Conservation (phyloP, 2,329 filamentous ascomycete species). For the Aschersonia sp. region DNA sequence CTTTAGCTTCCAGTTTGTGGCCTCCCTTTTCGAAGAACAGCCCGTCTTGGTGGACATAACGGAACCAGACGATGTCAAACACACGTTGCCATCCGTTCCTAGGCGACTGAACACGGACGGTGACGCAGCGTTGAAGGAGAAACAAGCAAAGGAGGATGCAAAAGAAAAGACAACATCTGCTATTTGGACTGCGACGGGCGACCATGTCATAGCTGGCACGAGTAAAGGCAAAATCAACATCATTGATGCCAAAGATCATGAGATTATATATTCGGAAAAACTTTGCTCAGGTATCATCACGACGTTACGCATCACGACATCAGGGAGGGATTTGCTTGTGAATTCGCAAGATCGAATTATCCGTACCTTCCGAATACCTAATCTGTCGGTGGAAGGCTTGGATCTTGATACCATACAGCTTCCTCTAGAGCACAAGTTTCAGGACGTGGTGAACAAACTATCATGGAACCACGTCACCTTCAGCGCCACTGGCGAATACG, state of each 20-base stretch:
- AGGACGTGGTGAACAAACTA: constrained; percentile 88
- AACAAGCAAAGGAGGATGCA: constrained; percentile 79
- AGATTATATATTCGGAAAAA: constrained; percentile 80
- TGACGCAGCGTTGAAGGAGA: constrained; percentile 60
- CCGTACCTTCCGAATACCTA: constrained; percentile 78
- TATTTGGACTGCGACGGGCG: constrained; percentile 71
- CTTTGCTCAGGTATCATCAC: constrained; percentile 81
- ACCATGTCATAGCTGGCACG: constrained; percentile 83
- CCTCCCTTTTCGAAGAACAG: constrained; percentile 85
- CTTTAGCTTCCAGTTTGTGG: constrained; percentile 68
- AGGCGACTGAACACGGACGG: constrained; percentile 56
- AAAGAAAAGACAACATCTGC: constrained; percentile 92
- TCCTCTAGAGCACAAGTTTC: constrained; percentile 92
- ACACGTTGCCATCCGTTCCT: constrained; percentile 67
- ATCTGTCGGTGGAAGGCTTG: constrained; percentile 52
- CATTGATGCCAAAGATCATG: constrained; percentile 66
- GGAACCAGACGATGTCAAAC: constrained; percentile 54
- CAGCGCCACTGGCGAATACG: constrained; percentile 86
- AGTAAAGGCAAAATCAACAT: constrained; percentile 96
- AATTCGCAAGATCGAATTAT: constrained; percentile 94
- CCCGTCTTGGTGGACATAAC: constrained; percentile 76
- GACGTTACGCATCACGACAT: constrained; percentile 64
- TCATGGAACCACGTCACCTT: constrained; percentile 98
- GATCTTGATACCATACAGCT: constrained; percentile 78
- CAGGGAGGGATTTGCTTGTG: constrained; percentile 75